These are phyloP conservation scores for Pelargonium nanum DNA, from an alignment of 345 rosid species.

Conservation along the genomic window DNA sequence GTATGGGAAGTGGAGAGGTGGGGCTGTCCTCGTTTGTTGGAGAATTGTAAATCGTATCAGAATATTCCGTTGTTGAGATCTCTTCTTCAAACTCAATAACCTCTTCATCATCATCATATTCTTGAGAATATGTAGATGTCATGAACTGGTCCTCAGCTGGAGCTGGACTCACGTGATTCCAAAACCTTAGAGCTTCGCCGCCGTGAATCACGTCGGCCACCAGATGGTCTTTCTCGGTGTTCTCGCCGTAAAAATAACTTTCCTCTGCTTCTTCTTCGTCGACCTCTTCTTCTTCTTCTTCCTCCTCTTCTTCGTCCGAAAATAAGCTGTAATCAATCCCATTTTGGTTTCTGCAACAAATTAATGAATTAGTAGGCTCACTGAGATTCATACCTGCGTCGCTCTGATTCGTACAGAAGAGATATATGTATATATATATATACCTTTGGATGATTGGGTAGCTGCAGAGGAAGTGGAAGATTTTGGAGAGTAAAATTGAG, in stretches of 20 bases:
- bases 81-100: slow-evolving; percentile 12
- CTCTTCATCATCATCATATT: slow-evolving; percentile 14
- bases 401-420: background rate
- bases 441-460: slow-evolving; percentile 55
- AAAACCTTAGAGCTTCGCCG: slow-evolving; percentile 47
- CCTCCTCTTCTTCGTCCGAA: slow-evolving; percentile 62
- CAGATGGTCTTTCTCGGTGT: slow-evolving; percentile 32
- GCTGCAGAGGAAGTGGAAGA: slow-evolving; percentile 59
- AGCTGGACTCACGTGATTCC: slow-evolving; percentile 12
- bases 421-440: background rate
- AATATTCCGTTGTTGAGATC: slow-evolving; percentile 1
- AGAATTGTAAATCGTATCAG: background rate
- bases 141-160: background rate
- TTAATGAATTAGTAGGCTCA: too few species aligned
- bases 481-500: slow-evolving; percentile 39
- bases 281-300: slow-evolving; percentile 29
- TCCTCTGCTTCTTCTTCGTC: slow-evolving; percentile 3
- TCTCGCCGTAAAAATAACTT: slow-evolving; percentile 28
- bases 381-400: too few species aligned
- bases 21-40: background rate
- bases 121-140: background rate
- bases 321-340: slow-evolving; percentile 40
- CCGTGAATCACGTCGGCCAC: slow-evolving; percentile 56
- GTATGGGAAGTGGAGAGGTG: background rate
- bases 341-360: slow-evolving; percentile 37